Percentiles rank a stretch among this genome's conserved stretches.
Conservation (phyloP, 2,329 filamentous ascomycete species). For the Juglanconis oblonga region DNA sequence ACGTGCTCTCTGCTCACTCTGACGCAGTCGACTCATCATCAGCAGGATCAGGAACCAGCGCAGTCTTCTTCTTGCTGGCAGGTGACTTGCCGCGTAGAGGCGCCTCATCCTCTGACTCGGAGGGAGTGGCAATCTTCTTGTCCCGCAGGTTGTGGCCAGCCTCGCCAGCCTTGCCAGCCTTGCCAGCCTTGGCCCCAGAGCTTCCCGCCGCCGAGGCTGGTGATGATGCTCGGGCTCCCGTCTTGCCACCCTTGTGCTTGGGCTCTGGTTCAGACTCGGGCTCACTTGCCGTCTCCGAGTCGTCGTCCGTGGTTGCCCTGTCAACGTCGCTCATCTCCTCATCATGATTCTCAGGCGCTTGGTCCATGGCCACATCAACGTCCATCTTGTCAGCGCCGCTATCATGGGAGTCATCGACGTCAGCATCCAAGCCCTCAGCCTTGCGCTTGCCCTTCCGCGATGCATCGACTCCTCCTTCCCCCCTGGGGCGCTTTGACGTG, state of each 20-base stretch:
- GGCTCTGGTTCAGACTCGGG: conserved; percentile 1
- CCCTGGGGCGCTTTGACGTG: not conserved
- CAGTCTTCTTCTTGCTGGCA: not conserved
- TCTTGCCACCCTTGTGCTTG: not conserved
- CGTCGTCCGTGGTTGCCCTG: conserved; percentile 5
- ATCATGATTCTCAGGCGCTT: conserved; percentile 3
- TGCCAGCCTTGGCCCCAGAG: not conserved
- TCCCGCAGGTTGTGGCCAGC: conserved; percentile 3
- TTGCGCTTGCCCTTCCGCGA: conserved; percentile 17
- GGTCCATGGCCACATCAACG: conserved; percentile 1
- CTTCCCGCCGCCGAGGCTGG: not conserved
- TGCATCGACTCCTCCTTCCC: not conserved
- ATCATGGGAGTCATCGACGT: not conserved
- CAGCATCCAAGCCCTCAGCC: not conserved
- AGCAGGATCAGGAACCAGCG: not conserved
- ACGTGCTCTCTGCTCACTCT: not conserved
- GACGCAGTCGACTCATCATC: conserved; percentile 15
- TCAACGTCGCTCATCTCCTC: not conserved
- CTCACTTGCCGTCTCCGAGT: conserved; percentile 13
- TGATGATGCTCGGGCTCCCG: not conserved
- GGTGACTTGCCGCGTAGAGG: not conserved
- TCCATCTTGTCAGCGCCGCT: conserved; percentile 9
- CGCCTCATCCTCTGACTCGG: not conserved
- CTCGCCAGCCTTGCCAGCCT: not conserved
- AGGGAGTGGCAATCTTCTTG: not conserved